Percentiles rank a stretch among this genome's conserved stretches.
phyloP scores from a whole-genome alignment of 2,329 filamentous ascomycete genomes.

The Xylaria sp. region DNA sequence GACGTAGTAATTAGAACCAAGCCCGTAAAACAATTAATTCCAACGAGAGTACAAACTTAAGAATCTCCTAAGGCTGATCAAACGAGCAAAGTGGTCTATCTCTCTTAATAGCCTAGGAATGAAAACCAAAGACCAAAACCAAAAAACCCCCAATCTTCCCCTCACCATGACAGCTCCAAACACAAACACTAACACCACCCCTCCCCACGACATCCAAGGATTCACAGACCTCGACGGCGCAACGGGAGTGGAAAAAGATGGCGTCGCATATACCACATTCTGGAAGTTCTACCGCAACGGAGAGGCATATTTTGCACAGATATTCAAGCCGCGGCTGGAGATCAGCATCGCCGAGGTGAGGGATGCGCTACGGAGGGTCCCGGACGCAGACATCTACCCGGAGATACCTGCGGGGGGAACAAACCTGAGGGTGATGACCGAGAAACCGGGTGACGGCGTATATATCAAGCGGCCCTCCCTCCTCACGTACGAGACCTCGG shows the following conservation, averaged over 20 bases:
- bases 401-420: conserved; percentile 34
- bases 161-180: conserved; percentile 25
- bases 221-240: conserved; percentile 34
- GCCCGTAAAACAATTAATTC: neutral
- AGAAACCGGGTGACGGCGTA: conserved; percentile 26
- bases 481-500: conserved; percentile 28
- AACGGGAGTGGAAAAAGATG: conserved; percentile 23
- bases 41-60: neutral
- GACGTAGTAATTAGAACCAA: neutral
- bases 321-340: conserved; percentile 34
- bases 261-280: conserved; percentile 30
- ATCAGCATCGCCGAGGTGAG: conserved; percentile 33
- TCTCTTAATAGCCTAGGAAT: no score
- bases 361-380: conserved; percentile 32
- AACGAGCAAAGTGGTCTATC: neutral
- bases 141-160: neutral
- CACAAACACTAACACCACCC: conserved; percentile 4
- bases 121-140: neutral
- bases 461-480: conserved; percentile 37
- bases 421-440: conserved; percentile 19
- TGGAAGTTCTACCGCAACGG: conserved; percentile 37
- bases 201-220: conserved; percentile 34
- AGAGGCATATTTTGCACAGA: conserved; percentile 34
- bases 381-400: conserved; percentile 37
- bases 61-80: neutral